Evolutionary conservation across 495 filamentous ascomycete species (phyloP).

Genomic region (Penicillium goetzii): DNA sequence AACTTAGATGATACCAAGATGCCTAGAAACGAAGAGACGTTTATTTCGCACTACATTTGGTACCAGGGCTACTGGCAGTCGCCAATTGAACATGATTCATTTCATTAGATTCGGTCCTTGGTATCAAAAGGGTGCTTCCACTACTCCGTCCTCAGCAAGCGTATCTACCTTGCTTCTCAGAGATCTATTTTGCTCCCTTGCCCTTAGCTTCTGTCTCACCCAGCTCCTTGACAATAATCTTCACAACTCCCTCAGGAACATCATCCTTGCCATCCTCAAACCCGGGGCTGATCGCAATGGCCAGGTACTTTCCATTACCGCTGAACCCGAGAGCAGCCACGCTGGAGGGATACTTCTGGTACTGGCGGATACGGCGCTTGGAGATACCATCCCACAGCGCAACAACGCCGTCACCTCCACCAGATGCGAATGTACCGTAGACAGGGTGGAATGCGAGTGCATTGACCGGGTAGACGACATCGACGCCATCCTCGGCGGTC

Average conservation of each 20-base stretch:
- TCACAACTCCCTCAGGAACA: constrained; percentile 66
- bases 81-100: constrained; percentile 19
- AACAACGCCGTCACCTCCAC: constrained; percentile 93
- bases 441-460: constrained; percentile 89
- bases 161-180: constrained; percentile 6
- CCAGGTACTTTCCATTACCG: constrained; percentile 78
- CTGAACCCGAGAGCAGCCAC: constrained; percentile 79
- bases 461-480: constrained; percentile 95
- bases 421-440: constrained; percentile 88
- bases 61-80: not conserved
- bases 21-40: constrained; percentile 6
- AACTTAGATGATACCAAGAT: constrained; percentile 36
- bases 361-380: constrained; percentile 88
- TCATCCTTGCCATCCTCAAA: constrained; percentile 92
- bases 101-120: constrained; percentile 27
- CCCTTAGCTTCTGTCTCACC: constrained; percentile 86
- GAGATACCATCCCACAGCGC: constrained; percentile 92
- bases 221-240: constrained; percentile 80
- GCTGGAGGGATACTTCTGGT: constrained; percentile 78
- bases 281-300: constrained; percentile 82
- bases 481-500: constrained; percentile 62
- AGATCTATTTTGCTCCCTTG: constrained; percentile 66
- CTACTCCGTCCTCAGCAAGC: not conserved
- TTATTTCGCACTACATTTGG: not conserved
- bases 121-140: constrained; percentile 21